A percentile compares a stretch with the other conserved stretches of the same genome.
Evolutionary conservation across 257 asterid genomes (phyloP).

Genomic region (Nicotiana tomentosiformis): DNA sequence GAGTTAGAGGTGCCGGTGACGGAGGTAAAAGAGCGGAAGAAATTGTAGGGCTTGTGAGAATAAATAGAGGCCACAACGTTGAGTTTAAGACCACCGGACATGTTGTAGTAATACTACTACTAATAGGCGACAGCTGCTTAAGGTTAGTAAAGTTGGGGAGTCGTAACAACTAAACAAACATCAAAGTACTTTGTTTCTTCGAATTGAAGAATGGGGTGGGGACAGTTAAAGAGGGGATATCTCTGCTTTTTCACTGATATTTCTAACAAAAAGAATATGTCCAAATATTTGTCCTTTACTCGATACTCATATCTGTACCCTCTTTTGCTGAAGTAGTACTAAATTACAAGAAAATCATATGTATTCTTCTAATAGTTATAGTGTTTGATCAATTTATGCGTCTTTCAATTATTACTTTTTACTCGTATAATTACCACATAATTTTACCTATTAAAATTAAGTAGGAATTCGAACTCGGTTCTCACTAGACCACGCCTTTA

Average conservation of each 20-base stretch:
- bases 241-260: background rate
- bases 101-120: slow-evolving; percentile 26
- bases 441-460: no score
- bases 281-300: background rate
- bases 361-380: no score
- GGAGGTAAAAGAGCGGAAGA: slow-evolving; percentile 28
- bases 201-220: background rate
- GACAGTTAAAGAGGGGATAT: background rate
- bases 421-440: no score
- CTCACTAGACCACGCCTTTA: no score
- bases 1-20: slow-evolving; percentile 17
- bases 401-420: no score
- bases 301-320: background rate
- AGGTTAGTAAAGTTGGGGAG: slow-evolving; percentile 24
- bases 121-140: slow-evolving; percentile 39
- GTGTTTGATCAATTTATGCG: no score
- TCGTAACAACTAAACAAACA: background rate
- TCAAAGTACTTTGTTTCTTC: background rate
- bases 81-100: slow-evolving; percentile 64
- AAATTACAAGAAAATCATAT: no score
- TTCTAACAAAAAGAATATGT: background rate
- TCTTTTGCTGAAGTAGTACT: no score
- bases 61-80: slow-evolving; percentile 32
- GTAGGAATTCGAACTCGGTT: no score
- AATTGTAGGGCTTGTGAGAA: slow-evolving; percentile 43